These are phyloP conservation scores for Ceratocystis lukuohia DNA, from an alignment of 2,329 filamentous ascomycete genomes.

Conservation along the genomic window DNA sequence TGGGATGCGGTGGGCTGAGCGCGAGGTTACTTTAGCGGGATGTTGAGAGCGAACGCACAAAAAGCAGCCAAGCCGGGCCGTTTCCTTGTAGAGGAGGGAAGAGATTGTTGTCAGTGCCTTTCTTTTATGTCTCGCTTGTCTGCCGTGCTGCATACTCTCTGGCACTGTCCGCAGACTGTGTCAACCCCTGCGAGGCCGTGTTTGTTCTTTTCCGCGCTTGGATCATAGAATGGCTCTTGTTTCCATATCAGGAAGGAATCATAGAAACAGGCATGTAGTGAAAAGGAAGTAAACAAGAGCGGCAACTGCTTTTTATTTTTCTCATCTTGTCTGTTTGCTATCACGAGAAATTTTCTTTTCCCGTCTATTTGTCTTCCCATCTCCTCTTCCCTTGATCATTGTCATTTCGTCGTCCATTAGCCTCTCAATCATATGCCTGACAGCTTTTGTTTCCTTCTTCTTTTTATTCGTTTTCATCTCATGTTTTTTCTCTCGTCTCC, in stretches of 20 bases:
- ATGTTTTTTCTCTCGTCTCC: not conserved
- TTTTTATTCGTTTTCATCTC: not conserved
- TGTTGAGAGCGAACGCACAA: no score
- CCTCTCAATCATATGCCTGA: no score
- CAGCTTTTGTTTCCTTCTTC: not conserved
- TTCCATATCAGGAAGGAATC: constrained; percentile 3
- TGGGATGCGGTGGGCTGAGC: no score
- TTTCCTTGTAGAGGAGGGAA: not conserved
- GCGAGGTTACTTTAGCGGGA: no score
- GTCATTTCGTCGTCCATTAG: not conserved
- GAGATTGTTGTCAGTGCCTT: not conserved
- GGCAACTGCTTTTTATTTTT: not conserved
- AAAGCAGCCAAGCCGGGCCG: no score
- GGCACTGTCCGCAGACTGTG: not conserved
- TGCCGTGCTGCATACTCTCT: not conserved
- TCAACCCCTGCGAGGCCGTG: not conserved
- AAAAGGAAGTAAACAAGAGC: not conserved
- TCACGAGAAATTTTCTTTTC: constrained; percentile 6
- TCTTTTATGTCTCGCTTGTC: not conserved
- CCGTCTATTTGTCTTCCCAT: constrained; percentile 21
- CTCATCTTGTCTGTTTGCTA: not conserved
- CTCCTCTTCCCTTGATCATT: not conserved
- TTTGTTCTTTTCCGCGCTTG: not conserved
- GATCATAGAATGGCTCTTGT: not conserved
- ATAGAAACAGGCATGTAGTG: not conserved